Evolutionary conservation across 2,329 filamentous ascomycete species (phyloP).

Genomic region (Talaromyces pinophilus): DNA sequence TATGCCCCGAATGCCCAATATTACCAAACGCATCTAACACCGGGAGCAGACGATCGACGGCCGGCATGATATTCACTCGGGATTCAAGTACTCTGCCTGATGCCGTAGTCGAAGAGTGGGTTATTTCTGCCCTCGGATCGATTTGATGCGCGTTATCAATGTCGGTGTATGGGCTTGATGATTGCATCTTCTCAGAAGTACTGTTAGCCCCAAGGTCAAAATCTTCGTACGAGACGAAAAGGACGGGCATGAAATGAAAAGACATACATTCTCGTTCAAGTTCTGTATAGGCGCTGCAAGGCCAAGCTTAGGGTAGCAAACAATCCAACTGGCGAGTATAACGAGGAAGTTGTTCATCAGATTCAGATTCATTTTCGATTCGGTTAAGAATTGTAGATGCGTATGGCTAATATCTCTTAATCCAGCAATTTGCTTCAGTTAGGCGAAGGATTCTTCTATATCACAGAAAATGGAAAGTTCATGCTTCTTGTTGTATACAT

Average conservation of each 20-base stretch:
- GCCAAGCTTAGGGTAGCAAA: not conserved
- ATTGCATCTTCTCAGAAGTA: not conserved
- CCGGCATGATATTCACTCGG: constrained; percentile 19
- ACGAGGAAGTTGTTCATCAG: not conserved
- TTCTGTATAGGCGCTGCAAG: not conserved
- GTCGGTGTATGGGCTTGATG: not conserved
- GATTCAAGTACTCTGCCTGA: not conserved
- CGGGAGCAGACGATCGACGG: constrained; percentile 3
- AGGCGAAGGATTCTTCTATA: not conserved
- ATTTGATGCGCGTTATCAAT: not conserved
- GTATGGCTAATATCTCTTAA: not conserved
- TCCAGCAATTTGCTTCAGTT: not conserved
- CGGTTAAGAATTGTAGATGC: not conserved
- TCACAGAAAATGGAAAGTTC: not conserved
- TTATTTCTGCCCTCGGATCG: not conserved
- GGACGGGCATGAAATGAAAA: too few relatives aligned
- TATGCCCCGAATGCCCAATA: constrained; percentile 15
- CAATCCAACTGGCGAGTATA: not conserved
- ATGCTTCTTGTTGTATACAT: too few relatives aligned
- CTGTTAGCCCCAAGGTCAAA: not conserved
- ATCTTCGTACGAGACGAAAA: not conserved
- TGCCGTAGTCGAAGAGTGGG: not conserved
- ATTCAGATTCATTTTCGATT: not conserved
- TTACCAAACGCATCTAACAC: constrained; percentile 19
- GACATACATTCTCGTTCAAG: not conserved